Evolutionary conservation across 345 rosid species (phyloP), one percentile per base, ranked within the genome.

Genomic region (Acer negundo): DNA sequence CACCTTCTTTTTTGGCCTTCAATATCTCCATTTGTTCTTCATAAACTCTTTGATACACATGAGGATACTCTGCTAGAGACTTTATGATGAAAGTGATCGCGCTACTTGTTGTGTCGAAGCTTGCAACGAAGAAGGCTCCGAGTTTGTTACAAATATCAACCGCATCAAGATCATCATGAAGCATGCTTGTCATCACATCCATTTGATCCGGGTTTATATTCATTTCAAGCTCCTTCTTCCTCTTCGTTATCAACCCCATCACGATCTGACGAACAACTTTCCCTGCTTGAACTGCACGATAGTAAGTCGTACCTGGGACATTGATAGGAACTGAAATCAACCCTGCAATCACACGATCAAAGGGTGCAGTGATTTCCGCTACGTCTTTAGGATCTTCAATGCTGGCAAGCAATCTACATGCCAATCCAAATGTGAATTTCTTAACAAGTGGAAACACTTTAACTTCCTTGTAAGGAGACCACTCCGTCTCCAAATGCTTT

Each of bases 291-390:
- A 84, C 75, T 2, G 87, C 81, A 0, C 66, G 31, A 20, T 55
- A 55, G 49, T 74, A 84, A 3, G 85, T 46, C 9, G 76, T 82
- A 0, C 87, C 83, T 0, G 83, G 85, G 46, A 84, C 67, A 78
- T 84, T 69, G 13, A 84, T 74, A 0, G 80, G 85, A 61, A 79
- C 83, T 2, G 87, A 84, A 2, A 77, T 59, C 69, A 82, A 70
- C 10, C 85, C 82, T 0, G 80, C 53, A 1, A 77, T 79, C 13
- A 67, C 82, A 20, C 62, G 68, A 4, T 70, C 63, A 40, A 75
- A 82, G 28, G 85, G 85, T 23, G 24, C 64, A 0, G 75, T 65
- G 24, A 77, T 69, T 12, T 62, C 40, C 0, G 73, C 72, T 6
- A 84, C 63, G 9, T 49, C 53, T 2, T 70, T 31, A 0, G 59